These are phyloP conservation scores for Odontarrhena argentea DNA, from an alignment of 345 rosid genomes.

Conservation along the genomic window DNA sequence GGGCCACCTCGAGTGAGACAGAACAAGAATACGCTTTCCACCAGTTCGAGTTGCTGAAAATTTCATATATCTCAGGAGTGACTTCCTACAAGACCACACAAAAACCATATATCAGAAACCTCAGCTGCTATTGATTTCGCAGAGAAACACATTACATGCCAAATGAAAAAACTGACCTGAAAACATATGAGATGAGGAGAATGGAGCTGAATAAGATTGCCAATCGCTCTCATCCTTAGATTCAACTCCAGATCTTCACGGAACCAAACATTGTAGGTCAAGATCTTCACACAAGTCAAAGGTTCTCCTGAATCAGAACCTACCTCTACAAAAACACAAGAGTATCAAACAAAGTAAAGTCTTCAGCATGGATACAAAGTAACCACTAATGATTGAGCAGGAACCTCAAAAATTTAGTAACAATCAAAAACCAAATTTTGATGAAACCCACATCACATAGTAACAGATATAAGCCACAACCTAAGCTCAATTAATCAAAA, in stretches of 20 bases:
- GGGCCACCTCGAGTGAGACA: constrained; percentile 49
- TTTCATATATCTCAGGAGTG: constrained; percentile 64
- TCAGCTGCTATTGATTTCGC: neutral
- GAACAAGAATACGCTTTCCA: constrained; percentile 85
- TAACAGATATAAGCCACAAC: neutral
- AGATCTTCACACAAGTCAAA: constrained; percentile 56
- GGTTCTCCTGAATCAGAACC: constrained; percentile 43
- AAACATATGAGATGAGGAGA: constrained; percentile 88
- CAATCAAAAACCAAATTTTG: constrained; percentile 1
- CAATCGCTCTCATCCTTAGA: constrained; percentile 78
- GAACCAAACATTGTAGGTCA: constrained; percentile 98
- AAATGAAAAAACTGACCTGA: constrained; percentile 58
- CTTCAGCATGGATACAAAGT: neutral
- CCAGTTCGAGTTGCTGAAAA: constrained; percentile 71
- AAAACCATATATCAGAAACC: constrained; percentile 2
- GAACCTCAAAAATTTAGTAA: constrained; percentile 7
- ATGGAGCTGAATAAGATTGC: constrained; percentile 72
- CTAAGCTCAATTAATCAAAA: neutral
- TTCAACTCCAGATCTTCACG: constrained; percentile 85
- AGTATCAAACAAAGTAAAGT: constrained; percentile 9
- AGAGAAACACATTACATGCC: neutral
- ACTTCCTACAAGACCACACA: constrained; percentile 65
- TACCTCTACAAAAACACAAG: constrained; percentile 38
- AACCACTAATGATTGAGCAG: neutral
- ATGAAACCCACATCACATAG: constrained; percentile 11